Evolutionary conservation across 805 yeast genomes (phyloP).

Genomic region (Starmerella powellii): DNA sequence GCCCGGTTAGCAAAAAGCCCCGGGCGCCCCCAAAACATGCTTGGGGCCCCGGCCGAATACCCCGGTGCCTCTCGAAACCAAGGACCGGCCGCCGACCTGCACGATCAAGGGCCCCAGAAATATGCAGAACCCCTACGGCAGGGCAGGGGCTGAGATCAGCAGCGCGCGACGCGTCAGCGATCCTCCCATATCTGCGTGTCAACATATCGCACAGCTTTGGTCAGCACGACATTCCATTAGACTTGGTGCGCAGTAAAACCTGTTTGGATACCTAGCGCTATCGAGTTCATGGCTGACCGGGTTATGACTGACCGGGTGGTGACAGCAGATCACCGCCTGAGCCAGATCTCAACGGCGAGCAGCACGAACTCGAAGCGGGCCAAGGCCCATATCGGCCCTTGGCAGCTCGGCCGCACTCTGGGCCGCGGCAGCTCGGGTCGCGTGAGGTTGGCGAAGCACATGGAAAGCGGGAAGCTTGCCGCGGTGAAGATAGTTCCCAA

Average conservation of each 20-base stretch:
- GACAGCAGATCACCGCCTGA: constrained; percentile 21
- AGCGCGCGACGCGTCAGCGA: neutral
- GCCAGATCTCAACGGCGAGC: constrained; percentile 26
- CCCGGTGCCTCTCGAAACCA: too few relatives aligned
- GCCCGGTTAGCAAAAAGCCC: too few relatives aligned
- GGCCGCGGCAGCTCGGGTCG: constrained; percentile 97
- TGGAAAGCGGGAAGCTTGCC: constrained; percentile 73
- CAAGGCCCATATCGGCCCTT: constrained; percentile 73
- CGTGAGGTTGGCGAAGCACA: constrained; percentile 81
- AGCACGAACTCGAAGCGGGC: constrained; percentile 34
- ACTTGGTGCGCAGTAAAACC: neutral
- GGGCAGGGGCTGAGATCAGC: neutral
- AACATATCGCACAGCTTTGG: neutral
- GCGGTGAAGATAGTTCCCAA: constrained; percentile 96
- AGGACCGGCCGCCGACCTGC: too few relatives aligned
- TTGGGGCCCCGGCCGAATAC: too few relatives aligned
- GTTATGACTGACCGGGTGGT: constrained; percentile 12
- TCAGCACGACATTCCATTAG: neutral
- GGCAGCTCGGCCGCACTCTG: constrained; percentile 89
- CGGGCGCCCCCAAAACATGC: too few relatives aligned
- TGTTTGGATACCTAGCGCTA: neutral
- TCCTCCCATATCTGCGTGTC: too few relatives aligned
- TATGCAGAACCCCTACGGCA: too few relatives aligned
- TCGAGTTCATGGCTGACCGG: constrained; percentile 8
- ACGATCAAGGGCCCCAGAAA: too few relatives aligned